Percentiles rank a stretch among this genome's conserved stretches.
These are phyloP conservation scores for Termitomyces titanicus DNA, from an alignment of 768 basidiomycete species.

Conservation along the genomic window DNA sequence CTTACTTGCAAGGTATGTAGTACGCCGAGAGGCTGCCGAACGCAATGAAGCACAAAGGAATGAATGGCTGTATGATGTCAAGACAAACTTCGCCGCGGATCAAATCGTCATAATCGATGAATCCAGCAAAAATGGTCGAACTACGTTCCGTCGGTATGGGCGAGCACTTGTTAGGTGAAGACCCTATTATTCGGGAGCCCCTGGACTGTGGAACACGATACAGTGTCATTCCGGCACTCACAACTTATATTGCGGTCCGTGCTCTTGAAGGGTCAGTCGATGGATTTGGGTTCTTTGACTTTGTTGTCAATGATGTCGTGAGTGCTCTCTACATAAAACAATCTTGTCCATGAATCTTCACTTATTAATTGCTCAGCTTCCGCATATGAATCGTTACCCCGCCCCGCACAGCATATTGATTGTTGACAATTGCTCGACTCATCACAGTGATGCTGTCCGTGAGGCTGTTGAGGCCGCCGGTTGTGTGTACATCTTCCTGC, in stretches of 20 bases:
- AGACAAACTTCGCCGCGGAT: conserved; percentile 2
- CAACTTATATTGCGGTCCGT: conserved; percentile 25
- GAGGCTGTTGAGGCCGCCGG: conserved; percentile 22
- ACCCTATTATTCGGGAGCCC: conserved; percentile 16
- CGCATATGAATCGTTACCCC: conserved; percentile 32
- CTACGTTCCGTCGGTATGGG: conserved; percentile 23
- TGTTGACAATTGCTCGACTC: conserved; percentile 28
- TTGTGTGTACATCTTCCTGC: conserved; percentile 26
- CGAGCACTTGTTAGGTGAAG: conserved; percentile 19
- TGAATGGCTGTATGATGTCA: conserved; percentile 14
- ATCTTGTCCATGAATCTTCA: neutral
- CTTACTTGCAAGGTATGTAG: conserved; percentile 21
- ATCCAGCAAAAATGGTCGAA: conserved; percentile 30
- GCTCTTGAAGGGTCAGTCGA: conserved; percentile 32
- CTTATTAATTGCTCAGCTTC: conserved; percentile 19
- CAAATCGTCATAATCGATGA: conserved; percentile 22
- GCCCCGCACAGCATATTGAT: neutral
- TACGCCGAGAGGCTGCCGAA: conserved; percentile 17
- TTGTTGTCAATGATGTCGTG: conserved; percentile 32
- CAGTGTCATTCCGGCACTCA: conserved; percentile 31
- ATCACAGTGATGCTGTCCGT: conserved; percentile 27
- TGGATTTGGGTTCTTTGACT: conserved; percentile 29
- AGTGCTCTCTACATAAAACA: conserved; percentile 6
- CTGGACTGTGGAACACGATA: conserved; percentile 27
- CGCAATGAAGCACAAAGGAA: conserved; percentile 13